Conservation (phyloP, 495 filamentous ascomycete genomes). For the Penicillium soppii region DNA sequence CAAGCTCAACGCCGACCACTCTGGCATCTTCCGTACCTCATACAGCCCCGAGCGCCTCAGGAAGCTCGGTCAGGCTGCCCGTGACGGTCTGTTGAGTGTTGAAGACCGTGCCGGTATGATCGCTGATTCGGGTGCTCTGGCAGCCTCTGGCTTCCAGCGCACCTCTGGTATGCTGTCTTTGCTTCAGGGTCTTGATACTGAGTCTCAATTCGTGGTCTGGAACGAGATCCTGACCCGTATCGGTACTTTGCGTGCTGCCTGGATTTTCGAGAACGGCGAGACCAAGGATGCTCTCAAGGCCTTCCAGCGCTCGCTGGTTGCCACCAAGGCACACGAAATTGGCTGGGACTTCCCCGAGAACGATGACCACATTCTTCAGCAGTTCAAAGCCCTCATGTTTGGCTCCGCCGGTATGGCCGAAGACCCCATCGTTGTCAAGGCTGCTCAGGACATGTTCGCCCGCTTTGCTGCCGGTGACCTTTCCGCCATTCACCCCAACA, state of each 20-base stretch:
- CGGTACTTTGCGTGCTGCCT: conserved; percentile 71
- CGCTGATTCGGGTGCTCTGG: conserved; percentile 88
- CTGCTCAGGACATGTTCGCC: conserved; percentile 64
- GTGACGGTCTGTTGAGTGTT: conserved; percentile 78
- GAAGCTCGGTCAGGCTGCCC: conserved; percentile 74
- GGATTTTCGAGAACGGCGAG: conserved; percentile 81
- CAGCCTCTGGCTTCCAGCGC: conserved; percentile 86
- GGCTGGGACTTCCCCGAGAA: conserved; percentile 84
- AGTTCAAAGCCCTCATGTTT: conserved; percentile 70
- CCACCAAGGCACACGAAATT: conserved; percentile 74
- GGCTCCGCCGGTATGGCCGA: conserved; percentile 59
- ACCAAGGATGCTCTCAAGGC: conserved; percentile 72
- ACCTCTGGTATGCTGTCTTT: conserved; percentile 87
- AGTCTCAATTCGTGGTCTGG: conserved; percentile 93
- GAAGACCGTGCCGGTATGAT: conserved; percentile 96
- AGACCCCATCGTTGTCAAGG: conserved; percentile 56
- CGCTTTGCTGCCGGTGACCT: conserved; percentile 58
- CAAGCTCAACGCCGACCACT: conserved; percentile 69
- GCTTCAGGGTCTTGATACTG: conserved; percentile 77
- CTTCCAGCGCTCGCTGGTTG: conserved; percentile 76
- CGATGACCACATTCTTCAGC: conserved; percentile 87
- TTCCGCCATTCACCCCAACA: conserved; percentile 65
- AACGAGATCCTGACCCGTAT: conserved; percentile 81
- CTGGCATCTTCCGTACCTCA: conserved; percentile 62
- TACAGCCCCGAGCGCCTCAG: conserved; percentile 59